phyloP scores from a whole-genome alignment of 2,329 filamentous ascomycete genomes.

The Colletotrichum musicola region DNA sequence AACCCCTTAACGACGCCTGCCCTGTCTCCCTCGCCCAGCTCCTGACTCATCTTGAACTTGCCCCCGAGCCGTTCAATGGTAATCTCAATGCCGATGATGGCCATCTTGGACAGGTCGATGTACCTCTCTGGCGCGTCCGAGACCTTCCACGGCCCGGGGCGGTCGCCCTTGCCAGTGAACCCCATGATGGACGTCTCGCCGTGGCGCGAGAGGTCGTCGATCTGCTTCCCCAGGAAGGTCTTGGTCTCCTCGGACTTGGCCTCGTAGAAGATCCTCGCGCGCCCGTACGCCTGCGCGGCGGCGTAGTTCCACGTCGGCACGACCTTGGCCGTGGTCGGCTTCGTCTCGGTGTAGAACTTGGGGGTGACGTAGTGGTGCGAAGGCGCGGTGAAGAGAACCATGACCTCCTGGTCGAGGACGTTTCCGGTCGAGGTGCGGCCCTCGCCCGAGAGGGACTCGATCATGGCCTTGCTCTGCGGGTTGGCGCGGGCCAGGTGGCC shows the following conservation, averaged over 20 bases:
- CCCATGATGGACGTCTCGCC: constrained; percentile 69
- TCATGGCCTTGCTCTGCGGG: constrained; percentile 72
- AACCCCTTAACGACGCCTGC: constrained; percentile 71
- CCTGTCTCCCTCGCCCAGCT: constrained; percentile 64
- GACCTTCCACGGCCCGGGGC: constrained; percentile 65
- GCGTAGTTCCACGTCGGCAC: constrained; percentile 80
- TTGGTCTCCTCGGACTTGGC: constrained; percentile 57
- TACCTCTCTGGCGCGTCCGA: constrained; percentile 68
- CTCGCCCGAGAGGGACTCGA: constrained; percentile 55
- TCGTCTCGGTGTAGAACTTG: constrained; percentile 76
- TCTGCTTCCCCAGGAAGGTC: constrained; percentile 63
- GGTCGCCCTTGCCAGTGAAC: constrained; percentile 55
- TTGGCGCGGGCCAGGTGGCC: constrained; percentile 74
- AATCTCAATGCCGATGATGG: constrained; percentile 72
- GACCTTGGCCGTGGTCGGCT: constrained; percentile 73
- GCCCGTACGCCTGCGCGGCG: constrained; percentile 74
- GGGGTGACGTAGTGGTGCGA: constrained; percentile 75
- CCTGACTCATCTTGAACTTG: constrained; percentile 78
- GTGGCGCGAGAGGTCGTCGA: constrained; percentile 64
- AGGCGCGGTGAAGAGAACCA: constrained; percentile 71
- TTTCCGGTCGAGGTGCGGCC: constrained; percentile 34
- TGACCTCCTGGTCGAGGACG: constrained; percentile 65
- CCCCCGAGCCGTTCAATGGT: constrained; percentile 66
- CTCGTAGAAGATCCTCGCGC: constrained; percentile 66
- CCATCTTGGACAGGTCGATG: constrained; percentile 68